A percentile compares a stretch with the other conserved stretches of the same genome.
phyloP scores from a whole-genome alignment of 2,329 filamentous ascomycete genomes.

The Aspergillus puulaauensis region DNA sequence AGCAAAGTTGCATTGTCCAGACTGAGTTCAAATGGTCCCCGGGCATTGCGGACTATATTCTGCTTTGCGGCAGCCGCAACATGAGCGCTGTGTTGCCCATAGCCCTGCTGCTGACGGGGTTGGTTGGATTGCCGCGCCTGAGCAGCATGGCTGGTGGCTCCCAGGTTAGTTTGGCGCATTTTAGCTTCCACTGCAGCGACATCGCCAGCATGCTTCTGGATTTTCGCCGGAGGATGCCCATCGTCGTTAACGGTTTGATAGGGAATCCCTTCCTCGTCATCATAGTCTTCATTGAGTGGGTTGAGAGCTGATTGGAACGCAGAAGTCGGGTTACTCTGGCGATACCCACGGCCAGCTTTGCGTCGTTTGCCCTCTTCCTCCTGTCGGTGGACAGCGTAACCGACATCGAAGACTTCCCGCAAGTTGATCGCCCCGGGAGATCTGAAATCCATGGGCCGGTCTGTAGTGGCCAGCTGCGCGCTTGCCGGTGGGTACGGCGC shows the following conservation, averaged over 20 bases:
- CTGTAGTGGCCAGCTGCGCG: slow-evolving; percentile 54
- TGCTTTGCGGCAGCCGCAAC: slow-evolving; percentile 81
- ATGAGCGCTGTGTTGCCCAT: slow-evolving; percentile 82
- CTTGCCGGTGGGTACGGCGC: slow-evolving; percentile 48
- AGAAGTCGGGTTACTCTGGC: slow-evolving; percentile 53
- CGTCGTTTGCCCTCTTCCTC: slow-evolving; percentile 93
- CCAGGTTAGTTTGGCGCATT: slow-evolving; percentile 78
- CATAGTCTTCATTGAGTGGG: slow-evolving; percentile 62
- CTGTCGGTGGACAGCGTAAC: slow-evolving; percentile 95
- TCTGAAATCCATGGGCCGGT: slow-evolving; percentile 83
- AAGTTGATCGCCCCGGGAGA: slow-evolving; percentile 93
- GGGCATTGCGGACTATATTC: slow-evolving; percentile 71
- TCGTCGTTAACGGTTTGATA: slow-evolving; percentile 17
- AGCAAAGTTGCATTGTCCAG: slow-evolving; percentile 87
- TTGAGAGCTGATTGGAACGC: slow-evolving; percentile 65
- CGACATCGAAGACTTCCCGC: slow-evolving; percentile 95
- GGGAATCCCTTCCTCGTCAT: slow-evolving; percentile 55
- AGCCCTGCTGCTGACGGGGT: slow-evolving; percentile 62
- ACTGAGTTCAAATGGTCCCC: slow-evolving; percentile 86
- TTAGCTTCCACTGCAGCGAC: slow-evolving; percentile 80
- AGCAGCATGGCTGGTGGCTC: slow-evolving; percentile 59
- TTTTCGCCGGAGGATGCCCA: slow-evolving; percentile 56
- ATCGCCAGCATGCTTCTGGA: slow-evolving; percentile 63
- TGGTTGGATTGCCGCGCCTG: slow-evolving; percentile 59
- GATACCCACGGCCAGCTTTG: slow-evolving; percentile 73